phyloP scores from a whole-genome alignment of 1,284 basidiomycete species.

The Phellinidium pouzarii region DNA sequence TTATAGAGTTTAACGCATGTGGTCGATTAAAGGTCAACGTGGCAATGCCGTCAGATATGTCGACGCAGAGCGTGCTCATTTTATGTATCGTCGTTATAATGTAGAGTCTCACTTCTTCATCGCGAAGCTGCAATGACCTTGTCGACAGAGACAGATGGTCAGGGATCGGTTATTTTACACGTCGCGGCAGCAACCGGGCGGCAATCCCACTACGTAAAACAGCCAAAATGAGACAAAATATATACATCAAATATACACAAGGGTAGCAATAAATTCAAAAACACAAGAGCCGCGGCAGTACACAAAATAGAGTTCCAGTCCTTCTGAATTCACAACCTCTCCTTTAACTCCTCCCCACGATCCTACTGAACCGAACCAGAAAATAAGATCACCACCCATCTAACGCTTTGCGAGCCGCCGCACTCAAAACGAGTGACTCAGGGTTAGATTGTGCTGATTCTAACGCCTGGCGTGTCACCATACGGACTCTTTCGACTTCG shows the following conservation, averaged over 20 bases:
- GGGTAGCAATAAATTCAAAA: neutral
- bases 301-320: neutral
- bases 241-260: neutral
- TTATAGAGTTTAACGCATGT: conserved; percentile 52
- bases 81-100: neutral
- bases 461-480: conserved; percentile 42
- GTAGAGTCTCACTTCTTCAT: neutral
- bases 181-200: no score
- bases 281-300: neutral
- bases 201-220: no score
- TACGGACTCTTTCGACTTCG: conserved; percentile 43
- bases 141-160: no score
- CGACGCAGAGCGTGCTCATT: conserved; percentile 38
- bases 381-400: conserved; percentile 17
- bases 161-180: no score
- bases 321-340: neutral
- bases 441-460: conserved; percentile 29
- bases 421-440: conserved; percentile 17
- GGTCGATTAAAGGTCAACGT: conserved; percentile 64
- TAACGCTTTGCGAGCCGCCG: conserved; percentile 20
- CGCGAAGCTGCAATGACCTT: neutral
- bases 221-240: neutral
- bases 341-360: no score
- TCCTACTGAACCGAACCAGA: neutral
- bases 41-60: conserved; percentile 52